Percentiles rank a stretch among this genome's conserved stretches.
phyloP scores from a whole-genome alignment of 1,284 basidiomycete species.

The Rhodotorula mucilaginosa region DNA sequence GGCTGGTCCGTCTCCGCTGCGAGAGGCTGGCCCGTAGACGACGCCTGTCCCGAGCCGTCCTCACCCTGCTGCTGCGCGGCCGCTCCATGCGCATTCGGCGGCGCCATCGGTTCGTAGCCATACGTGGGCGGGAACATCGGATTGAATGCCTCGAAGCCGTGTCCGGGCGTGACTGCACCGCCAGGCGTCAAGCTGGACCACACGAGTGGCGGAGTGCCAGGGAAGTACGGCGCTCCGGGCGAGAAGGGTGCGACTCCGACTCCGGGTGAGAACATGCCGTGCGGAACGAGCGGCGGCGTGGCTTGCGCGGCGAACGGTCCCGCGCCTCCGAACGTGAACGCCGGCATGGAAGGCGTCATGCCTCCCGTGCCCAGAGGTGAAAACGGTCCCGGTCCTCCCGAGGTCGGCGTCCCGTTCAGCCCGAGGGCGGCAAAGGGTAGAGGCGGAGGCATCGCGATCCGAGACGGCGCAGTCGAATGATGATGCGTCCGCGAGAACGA shows the following conservation, averaged over 20 bases:
- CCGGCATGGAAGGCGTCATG: slow-evolving; percentile 52
- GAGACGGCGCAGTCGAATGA: slow-evolving; percentile 20
- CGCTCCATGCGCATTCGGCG: neutral
- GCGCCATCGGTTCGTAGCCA: neutral
- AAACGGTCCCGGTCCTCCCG: slow-evolving; percentile 20
- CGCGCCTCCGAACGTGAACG: slow-evolving; percentile 48
- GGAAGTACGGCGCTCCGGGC: slow-evolving; percentile 40
- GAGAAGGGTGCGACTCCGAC: slow-evolving; percentile 42
- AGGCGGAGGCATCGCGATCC: slow-evolving; percentile 41
- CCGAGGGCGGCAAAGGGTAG: slow-evolving; percentile 37
- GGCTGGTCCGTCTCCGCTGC: slow-evolving; percentile 7
- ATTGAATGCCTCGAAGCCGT: slow-evolving; percentile 20
- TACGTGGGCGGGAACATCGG: slow-evolving; percentile 28
- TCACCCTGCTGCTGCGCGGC: neutral
- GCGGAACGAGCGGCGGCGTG: slow-evolving; percentile 50
- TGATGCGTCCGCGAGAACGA: slow-evolving; percentile 12
- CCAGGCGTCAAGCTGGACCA: slow-evolving; percentile 5
- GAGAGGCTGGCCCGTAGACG: too few relatives aligned
- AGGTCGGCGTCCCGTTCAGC: neutral
- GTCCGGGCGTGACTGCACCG: slow-evolving; percentile 19
- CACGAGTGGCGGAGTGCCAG: neutral
- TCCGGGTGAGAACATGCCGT: slow-evolving; percentile 48
- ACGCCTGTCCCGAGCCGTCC: neutral
- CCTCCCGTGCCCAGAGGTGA: slow-evolving; percentile 27
- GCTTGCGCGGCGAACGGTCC: slow-evolving; percentile 45